Base-by-base conservation (phyloP, 768 basidiomycete genomes). In the Pisolithus albus region DNA sequence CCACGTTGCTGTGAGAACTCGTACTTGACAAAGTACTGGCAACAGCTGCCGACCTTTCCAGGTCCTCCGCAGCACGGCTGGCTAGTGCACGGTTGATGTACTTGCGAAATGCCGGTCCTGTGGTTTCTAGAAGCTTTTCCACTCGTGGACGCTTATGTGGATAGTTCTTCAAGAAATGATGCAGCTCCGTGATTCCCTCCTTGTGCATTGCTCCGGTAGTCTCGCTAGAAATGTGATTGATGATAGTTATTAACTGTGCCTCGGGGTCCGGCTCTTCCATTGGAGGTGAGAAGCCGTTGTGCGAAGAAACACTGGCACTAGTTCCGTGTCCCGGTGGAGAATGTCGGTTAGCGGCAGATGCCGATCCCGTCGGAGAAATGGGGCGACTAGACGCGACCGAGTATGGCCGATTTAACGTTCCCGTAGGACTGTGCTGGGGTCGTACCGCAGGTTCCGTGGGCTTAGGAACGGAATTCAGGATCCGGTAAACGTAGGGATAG, bases 401-500 rank as follows among this genome's bases (percentile, higher is more conserved):
- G 36, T 76, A 68, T 16, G 79, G 75, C 19, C 76, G 72, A 40
- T 71, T 66, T 42, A 66, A 61, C 23, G 71, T 70, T 52, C 79
- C 75, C 19, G 61, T 65, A 38, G 59, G 60, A 40, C 64, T 61
- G 44, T 60, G 55, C 47, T 57, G 52, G 34, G 59, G 28, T 48
- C 62, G 59, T 48, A 56, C n/a, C 26, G 56, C 47, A 32, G 67
- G 61, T 18, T 64, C 69, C 23, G 77, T 75, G 18, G 69, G 65
- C 45, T 75, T 73, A 16, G 79, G 67, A 47, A 70, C 76, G 2
- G 89, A 82, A 61, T 93, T 93, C 24, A 94, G 74, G 52, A 94
- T 92, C 32, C 92, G 82, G 65, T 91, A 92, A 40, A 96, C 92
- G 60, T 95, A 96, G 28, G 92, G 91, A 64, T 95, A 95, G 18